phyloP scores from a whole-genome alignment of 352 stramenopile species.

The Pythium graminicola region DNA sequence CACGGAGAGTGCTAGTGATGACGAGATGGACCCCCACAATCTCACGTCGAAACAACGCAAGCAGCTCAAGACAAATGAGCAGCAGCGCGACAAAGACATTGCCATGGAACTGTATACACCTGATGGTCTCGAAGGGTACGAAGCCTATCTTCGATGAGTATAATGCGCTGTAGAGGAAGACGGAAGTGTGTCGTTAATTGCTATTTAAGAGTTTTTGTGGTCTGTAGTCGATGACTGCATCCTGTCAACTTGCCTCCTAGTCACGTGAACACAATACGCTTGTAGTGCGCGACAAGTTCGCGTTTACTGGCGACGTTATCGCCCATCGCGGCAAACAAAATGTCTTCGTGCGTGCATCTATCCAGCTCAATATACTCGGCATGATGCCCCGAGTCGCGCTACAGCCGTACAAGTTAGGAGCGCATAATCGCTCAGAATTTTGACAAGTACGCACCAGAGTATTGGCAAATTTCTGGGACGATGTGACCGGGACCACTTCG shows the following conservation, averaged over 20 bases:
- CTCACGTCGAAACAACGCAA: slow-evolving; percentile 29
- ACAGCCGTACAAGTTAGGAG: too few species aligned
- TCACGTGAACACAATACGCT: slow-evolving; percentile 40
- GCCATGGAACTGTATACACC: slow-evolving; percentile 40
- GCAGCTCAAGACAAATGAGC: slow-evolving; percentile 31
- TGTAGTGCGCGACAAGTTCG: slow-evolving; percentile 34
- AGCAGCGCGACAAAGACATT: slow-evolving; percentile 36
- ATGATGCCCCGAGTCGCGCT: slow-evolving; percentile 37
- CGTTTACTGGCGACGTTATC: slow-evolving; percentile 40
- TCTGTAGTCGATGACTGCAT: background rate
- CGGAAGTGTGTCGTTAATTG: background rate
- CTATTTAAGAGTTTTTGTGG: slow-evolving; percentile 14
- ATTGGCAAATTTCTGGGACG: slow-evolving; percentile 45
- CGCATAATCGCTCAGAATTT: too few species aligned
- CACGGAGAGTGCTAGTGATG: background rate
- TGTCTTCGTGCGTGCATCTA: slow-evolving; percentile 56
- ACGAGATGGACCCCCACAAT: slow-evolving; percentile 16
- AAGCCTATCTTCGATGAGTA: slow-evolving; percentile 37
- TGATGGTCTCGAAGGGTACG: slow-evolving; percentile 44
- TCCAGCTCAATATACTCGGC: slow-evolving; percentile 37
- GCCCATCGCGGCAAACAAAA: slow-evolving; percentile 67
- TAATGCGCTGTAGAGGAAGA: background rate
- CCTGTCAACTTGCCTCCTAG: too few species aligned
- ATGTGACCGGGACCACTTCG: slow-evolving; percentile 50
- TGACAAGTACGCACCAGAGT: slow-evolving; percentile 42